Evolutionary conservation across 2,329 filamentous ascomycete species (phyloP).

Genomic region (Ascochyta lentis): DNA sequence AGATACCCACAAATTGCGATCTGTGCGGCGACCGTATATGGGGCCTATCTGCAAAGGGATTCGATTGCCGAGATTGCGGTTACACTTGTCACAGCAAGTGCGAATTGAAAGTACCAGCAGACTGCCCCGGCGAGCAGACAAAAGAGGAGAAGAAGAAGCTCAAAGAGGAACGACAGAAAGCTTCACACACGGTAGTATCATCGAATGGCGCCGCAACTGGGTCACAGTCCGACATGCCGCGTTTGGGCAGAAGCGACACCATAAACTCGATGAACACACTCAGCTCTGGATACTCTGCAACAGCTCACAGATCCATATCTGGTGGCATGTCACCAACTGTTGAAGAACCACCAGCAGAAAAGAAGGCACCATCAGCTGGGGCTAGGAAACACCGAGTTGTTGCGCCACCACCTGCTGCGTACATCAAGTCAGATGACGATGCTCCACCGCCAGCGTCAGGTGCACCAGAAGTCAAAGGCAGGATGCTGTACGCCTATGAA

Average conservation of each 20-base stretch:
- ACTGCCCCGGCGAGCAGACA: slow-evolving; percentile 90
- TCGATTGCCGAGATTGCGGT: slow-evolving; percentile 93
- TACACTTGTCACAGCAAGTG: slow-evolving; percentile 99
- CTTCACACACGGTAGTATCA: slow-evolving; percentile 66
- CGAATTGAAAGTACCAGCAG: slow-evolving; percentile 96
- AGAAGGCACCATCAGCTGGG: slow-evolving; percentile 34
- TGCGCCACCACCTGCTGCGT: slow-evolving; percentile 84
- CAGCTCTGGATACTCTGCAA: slow-evolving; percentile 85
- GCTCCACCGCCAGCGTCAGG: slow-evolving; percentile 40
- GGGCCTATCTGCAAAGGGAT: slow-evolving; percentile 95
- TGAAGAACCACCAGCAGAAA: slow-evolving; percentile 54
- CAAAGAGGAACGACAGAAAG: slow-evolving; percentile 83
- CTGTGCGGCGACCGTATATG: slow-evolving; percentile 96
- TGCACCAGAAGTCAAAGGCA: slow-evolving; percentile 70
- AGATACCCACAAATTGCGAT: slow-evolving; percentile 98
- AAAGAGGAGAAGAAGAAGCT: slow-evolving; percentile 97
- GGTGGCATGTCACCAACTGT: slow-evolving; percentile 61
- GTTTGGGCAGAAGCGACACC: slow-evolving; percentile 80
- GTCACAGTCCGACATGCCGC: slow-evolving; percentile 68
- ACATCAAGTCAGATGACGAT: slow-evolving; percentile 70
- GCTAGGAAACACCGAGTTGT: slow-evolving; percentile 72
- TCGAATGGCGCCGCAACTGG: slow-evolving; percentile 54
- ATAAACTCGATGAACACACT: slow-evolving; percentile 78
- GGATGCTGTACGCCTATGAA: slow-evolving; percentile 89
- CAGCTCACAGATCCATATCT: slow-evolving; percentile 77